A percentile compares a stretch with the other conserved stretches of the same genome.
phyloP scores from a whole-genome alignment of 2,329 filamentous ascomycete genomes.

The Fusarium liriodendri region DNA sequence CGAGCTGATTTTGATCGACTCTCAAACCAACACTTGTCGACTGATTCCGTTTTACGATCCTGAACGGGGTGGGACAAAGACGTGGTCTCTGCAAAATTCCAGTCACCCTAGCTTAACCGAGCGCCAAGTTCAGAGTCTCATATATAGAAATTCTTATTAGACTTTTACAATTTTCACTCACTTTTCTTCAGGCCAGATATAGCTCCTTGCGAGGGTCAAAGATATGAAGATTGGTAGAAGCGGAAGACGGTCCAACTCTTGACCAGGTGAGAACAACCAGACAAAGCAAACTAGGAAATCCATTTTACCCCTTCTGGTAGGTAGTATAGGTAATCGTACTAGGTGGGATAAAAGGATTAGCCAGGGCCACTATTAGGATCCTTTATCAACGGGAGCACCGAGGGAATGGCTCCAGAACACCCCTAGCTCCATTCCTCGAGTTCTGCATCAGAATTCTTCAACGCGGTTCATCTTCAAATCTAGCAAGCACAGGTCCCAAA shows the following conservation, averaged over 20 bases:
- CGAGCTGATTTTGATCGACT: not conserved
- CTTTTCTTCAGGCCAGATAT: not conserved
- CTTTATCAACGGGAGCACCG: not conserved
- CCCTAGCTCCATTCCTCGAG: not conserved
- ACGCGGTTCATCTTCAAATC: not conserved
- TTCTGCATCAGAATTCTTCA: not conserved
- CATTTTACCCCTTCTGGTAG: not conserved
- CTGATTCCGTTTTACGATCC: not conserved
- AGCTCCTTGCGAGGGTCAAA: too few relatives aligned
- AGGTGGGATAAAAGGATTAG: not conserved
- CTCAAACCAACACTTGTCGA: not conserved
- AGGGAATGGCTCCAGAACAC: not conserved
- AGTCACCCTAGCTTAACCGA: not conserved
- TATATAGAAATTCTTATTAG: rapidly evolving
- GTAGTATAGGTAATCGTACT: not conserved
- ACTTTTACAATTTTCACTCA: not conserved
- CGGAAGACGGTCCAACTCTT: too few relatives aligned
- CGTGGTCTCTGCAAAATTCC: not conserved
- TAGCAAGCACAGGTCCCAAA: too few relatives aligned
- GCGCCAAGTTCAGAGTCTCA: rapidly evolving
- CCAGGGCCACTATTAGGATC: not conserved
- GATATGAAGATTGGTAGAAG: too few relatives aligned
- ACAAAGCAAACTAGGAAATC: not conserved
- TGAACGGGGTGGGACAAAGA: not conserved
- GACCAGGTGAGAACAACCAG: too few relatives aligned